These are phyloP conservation scores for Umbelopsis sp. DNA, from an alignment of 371 early-diverging fungal species.

Conservation along the genomic window DNA sequence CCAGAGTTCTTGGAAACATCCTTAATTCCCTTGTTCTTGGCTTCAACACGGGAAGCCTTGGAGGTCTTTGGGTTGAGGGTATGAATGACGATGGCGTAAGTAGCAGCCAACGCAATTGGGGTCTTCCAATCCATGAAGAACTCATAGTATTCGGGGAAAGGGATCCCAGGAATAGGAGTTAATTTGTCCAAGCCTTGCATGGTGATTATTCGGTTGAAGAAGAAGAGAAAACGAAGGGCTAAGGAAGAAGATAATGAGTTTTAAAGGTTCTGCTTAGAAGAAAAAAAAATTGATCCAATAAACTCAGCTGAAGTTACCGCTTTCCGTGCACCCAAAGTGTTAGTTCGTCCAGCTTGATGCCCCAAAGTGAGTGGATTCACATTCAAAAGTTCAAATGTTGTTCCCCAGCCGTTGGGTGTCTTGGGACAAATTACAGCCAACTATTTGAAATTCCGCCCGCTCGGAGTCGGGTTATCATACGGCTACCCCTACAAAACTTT, in stretches of 20 bases:
- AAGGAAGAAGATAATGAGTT: conserved; percentile 2
- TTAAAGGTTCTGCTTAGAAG: background rate
- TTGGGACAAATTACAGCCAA: conserved; percentile 6
- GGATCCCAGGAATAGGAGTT: conserved; percentile 52
- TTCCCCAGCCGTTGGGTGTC: conserved; percentile 21
- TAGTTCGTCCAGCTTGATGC: background rate
- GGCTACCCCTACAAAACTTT: background rate
- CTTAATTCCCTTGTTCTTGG: conserved; percentile 51
- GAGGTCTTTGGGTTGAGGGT: conserved; percentile 54
- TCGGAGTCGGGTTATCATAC: background rate
- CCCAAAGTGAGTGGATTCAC: conserved; percentile 18
- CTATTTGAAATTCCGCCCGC: background rate
- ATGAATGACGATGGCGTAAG: conserved; percentile 56
- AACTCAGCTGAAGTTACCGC: conserved; percentile 1
- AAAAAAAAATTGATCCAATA: conserved; percentile 1
- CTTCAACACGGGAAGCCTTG: conserved; percentile 58
- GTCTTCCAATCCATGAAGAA: conserved; percentile 79
- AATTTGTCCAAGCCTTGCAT: conserved; percentile 37
- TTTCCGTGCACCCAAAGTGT: background rate
- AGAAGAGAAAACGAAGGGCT: background rate
- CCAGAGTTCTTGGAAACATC: conserved; percentile 37
- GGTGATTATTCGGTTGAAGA: background rate
- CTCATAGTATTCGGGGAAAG: conserved; percentile 67
- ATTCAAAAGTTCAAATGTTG: background rate
- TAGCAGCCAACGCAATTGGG: conserved; percentile 64